These are phyloP conservation scores for Melampsora americana DNA, from an alignment of 1,284 basidiomycete species.

Conservation along the genomic window DNA sequence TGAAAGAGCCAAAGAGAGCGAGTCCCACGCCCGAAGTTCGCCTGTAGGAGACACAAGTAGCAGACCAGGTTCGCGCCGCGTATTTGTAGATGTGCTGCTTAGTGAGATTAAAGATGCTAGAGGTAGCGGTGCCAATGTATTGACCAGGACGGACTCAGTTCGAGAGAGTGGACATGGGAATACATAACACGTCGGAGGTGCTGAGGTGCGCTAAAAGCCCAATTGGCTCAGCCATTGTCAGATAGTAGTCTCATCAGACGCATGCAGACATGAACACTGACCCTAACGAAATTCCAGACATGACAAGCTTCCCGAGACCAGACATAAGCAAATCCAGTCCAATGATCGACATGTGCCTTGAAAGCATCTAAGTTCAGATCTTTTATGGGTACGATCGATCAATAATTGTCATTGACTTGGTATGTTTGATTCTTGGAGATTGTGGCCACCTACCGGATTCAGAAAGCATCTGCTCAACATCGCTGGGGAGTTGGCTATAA, in stretches of 20 bases:
- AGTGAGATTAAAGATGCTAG: slow-evolving; percentile 19
- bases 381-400: neutral
- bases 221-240: neutral
- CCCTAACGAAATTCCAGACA: slow-evolving; percentile 51
- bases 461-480: slow-evolving; percentile 31
- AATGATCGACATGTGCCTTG: slow-evolving; percentile 45
- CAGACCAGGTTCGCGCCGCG: slow-evolving; percentile 40
- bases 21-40: slow-evolving; percentile 42
- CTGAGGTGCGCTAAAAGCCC: slow-evolving; percentile 29
- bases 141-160: slow-evolving; percentile 21
- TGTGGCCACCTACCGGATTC: slow-evolving; percentile 9
- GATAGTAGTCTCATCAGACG: neutral
- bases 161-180: slow-evolving; percentile 39
- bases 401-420: neutral
- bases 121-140: slow-evolving; percentile 10
- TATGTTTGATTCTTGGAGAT: neutral
- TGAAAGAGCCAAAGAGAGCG: slow-evolving; percentile 40
- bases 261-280: slow-evolving; percentile 31
- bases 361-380: slow-evolving; percentile 38
- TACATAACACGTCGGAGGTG: slow-evolving; percentile 34
- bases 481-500: slow-evolving; percentile 34
- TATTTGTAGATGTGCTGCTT: slow-evolving; percentile 12
- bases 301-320: slow-evolving; percentile 48
- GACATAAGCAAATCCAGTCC: slow-evolving; percentile 50
- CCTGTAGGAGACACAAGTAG: slow-evolving; percentile 39